Base-by-base conservation (phyloP, 2,329 filamentous ascomycete species). In the Basipetospora chlamydospora region DNA sequence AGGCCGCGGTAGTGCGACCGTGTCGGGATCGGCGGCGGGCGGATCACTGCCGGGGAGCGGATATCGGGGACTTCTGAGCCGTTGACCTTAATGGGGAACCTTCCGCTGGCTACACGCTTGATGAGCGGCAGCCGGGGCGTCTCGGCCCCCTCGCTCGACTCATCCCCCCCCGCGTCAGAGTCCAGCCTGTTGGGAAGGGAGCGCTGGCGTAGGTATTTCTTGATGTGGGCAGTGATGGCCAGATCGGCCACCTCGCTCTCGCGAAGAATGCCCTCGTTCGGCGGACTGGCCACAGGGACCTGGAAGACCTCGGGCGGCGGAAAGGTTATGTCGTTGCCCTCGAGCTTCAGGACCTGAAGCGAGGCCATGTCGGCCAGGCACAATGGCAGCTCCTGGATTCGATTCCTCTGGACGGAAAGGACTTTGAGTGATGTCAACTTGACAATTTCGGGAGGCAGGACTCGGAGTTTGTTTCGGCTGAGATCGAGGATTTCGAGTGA, bases 401-500 rank as follows among this genome's bases (percentile, higher is more conserved):
- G 74, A 54, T 95, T 95, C 51, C 82, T 83, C 46, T 83, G 80
- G 25, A 95, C 71, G 2, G 86, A 87, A 38, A 96, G 66, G 12
- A 95, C 87, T 51, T 93, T 92, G 44, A 96, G 63, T 2, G 84
- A 93, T 5, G 77, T 78, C 48, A 96, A 65, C 50, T 77, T 84
- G 41, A 72, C 73, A 42, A 95, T 82, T 37, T 87, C 80, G 32
- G 78, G 73, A 0, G 88, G 86, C 2, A 96, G 68, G 8, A 71
- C 63, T 33, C 71, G 73, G 42, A 96, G 76, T 54, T 80, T 84
- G 54, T 96, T 96, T 47, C 83, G 75, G 53, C 86, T 87, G 38
- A 96, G 69, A 58, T 96, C 88, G 42, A 96, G 71, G 41, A 95
- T 94, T 58, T 96, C 87, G 38, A 96, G 71, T 23, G 85, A 81